Percentiles rank a stretch among this genome's conserved stretches.
phyloP scores from a whole-genome alignment of 345 rosid genomes.

The Erodium maritimum region DNA sequence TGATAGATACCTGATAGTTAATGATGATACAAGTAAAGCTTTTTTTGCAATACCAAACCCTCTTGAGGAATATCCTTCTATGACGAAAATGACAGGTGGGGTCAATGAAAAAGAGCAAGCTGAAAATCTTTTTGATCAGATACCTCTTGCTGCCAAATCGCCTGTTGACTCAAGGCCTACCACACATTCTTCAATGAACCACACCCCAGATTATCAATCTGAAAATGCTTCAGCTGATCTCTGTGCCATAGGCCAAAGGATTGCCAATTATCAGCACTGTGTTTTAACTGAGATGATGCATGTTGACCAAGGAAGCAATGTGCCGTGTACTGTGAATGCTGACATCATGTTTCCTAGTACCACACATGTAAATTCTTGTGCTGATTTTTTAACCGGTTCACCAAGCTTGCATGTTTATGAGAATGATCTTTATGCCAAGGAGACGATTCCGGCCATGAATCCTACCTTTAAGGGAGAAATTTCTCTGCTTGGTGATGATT shows the following conservation, averaged over 20 bases:
- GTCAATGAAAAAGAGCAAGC: constrained; percentile 14
- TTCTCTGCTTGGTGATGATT: constrained; percentile 16
- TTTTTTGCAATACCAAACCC: constrained; percentile 6
- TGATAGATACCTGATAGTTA: constrained; percentile 9
- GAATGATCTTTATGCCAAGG: constrained; percentile 5
- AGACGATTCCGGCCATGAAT: constrained; percentile 8
- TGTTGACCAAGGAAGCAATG: constrained; percentile 14
- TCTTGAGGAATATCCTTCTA: constrained; percentile 8
- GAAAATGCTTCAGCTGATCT: constrained; percentile 9
- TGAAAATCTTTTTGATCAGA: constrained; percentile 17
- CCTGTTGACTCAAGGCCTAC: constrained; percentile 13
- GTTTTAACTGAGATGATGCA: constrained; percentile 11
- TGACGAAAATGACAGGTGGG: constrained; percentile 9
- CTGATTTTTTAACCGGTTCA: constrained; percentile 16
- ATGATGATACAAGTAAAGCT: constrained; percentile 8
- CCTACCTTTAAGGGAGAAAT: constrained; percentile 9
- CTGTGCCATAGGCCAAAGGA: constrained; percentile 12
- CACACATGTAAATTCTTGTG: constrained; percentile 13
- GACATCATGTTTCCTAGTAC: constrained; percentile 16
- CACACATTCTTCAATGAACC: constrained; percentile 13
- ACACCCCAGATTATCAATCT: constrained; percentile 10
- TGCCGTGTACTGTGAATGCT: constrained; percentile 12
- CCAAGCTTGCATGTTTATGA: constrained; percentile 10
- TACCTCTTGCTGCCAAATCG: constrained; percentile 12
- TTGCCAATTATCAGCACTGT: constrained; percentile 6